A percentile compares a stretch with the other conserved stretches of the same genome.
These are phyloP conservation scores for Malania oleifera DNA, from an alignment of 164 flowering plant species.

Conservation along the genomic window DNA sequence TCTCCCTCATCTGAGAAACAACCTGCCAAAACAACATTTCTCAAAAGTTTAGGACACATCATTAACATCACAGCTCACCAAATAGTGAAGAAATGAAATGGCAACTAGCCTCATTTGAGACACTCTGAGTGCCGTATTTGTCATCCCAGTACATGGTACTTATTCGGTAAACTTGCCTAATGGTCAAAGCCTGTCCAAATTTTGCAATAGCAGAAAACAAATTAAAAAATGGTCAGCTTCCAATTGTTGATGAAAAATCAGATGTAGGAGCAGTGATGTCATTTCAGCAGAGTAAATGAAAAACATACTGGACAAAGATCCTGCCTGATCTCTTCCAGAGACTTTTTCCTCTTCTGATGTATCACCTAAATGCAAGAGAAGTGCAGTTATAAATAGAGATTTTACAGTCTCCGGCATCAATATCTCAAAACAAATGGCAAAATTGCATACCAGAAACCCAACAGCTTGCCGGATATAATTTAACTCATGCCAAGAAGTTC, in stretches of 20 bases:
- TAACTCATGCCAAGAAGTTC: constrained; percentile 95
- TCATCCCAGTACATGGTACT: constrained; percentile 99
- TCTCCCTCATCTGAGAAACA: constrained; percentile 85
- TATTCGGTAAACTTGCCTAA: constrained; percentile 88
- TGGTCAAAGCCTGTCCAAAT: constrained; percentile 65
- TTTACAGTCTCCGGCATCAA: not conserved
- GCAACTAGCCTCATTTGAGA: constrained; percentile 79
- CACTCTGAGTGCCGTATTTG: constrained; percentile 94
- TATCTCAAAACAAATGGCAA: not conserved
- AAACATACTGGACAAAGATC: constrained; percentile 92
- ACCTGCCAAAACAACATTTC: constrained; percentile 44
- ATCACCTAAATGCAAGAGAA: constrained; percentile 53
- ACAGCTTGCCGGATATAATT: constrained; percentile 96
- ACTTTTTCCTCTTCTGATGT: constrained; percentile 94
- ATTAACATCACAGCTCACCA: not conserved
- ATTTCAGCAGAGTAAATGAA: not conserved
- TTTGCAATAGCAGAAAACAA: not conserved
- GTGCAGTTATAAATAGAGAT: not conserved
- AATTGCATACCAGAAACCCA: constrained; percentile 83
- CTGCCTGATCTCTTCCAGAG: constrained; percentile 82
- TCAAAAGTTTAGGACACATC: constrained; percentile 8
- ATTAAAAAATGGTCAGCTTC: not conserved
- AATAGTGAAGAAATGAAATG: not conserved
- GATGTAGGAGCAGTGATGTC: not conserved
- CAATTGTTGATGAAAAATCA: not conserved